These are phyloP conservation scores for Podaxis sp. DNA, from an alignment of 768 basidiomycete genomes.

Conservation along the genomic window DNA sequence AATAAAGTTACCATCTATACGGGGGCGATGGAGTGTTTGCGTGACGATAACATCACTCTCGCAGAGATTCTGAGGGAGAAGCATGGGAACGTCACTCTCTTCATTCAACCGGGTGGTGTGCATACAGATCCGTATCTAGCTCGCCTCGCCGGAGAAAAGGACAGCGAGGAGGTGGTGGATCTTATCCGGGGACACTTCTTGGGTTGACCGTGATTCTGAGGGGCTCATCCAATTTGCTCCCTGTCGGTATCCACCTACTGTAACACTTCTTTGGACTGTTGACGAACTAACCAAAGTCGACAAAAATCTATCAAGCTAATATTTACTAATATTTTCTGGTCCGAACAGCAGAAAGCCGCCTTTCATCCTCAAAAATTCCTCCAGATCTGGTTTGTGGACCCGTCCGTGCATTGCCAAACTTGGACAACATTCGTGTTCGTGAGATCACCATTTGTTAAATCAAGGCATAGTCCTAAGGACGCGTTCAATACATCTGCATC, in stretches of 20 bases:
- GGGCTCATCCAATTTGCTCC: not conserved
- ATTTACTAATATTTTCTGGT: constrained; percentile 11
- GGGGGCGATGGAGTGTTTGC: constrained; percentile 31
- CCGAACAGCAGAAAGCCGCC: not conserved
- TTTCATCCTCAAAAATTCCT: constrained; percentile 20
- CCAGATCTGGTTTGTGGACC: constrained; percentile 30
- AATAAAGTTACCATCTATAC: constrained; percentile 31
- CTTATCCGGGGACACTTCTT: not conserved
- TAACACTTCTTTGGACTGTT: no score
- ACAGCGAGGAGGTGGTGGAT: constrained; percentile 21
- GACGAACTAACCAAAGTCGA: not conserved
- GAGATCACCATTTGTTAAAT: constrained; percentile 27
- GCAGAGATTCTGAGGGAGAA: constrained; percentile 21
- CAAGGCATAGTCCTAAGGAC: constrained; percentile 24
- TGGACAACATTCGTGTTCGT: constrained; percentile 28
- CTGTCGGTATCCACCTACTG: no score
- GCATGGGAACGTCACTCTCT: constrained; percentile 20
- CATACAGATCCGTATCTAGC: constrained; percentile 33
- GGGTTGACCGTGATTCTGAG: not conserved
- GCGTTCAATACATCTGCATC: not conserved
- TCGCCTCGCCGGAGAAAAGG: constrained; percentile 19
- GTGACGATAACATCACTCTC: constrained; percentile 27
- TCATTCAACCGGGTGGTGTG: constrained; percentile 29
- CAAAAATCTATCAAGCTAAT: not conserved
- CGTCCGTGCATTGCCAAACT: constrained; percentile 25